These are phyloP conservation scores for Cadophora luteo-olivacea DNA, from an alignment of 2,329 filamentous ascomycete genomes.

Conservation along the genomic window DNA sequence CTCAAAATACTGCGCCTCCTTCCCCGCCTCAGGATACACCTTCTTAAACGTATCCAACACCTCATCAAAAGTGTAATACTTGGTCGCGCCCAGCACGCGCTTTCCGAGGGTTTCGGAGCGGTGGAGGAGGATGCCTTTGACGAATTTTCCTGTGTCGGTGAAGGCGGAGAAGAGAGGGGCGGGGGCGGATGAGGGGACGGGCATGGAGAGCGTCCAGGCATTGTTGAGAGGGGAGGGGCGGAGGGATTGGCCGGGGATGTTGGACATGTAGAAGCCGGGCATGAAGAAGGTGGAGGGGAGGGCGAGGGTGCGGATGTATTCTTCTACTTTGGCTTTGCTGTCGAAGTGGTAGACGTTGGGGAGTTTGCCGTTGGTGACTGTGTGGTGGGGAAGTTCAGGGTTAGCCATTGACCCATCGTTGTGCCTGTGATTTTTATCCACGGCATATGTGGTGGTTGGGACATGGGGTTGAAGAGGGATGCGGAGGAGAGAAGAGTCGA, in stretches of 20 bases:
- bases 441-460: too few relatives aligned
- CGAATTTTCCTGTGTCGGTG: background rate
- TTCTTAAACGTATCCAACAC: background rate
- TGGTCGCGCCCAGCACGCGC: background rate
- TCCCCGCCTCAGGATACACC: background rate
- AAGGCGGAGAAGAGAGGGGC: background rate
- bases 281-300: background rate
- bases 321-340: background rate
- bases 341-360: background rate
- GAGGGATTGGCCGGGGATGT: background rate
- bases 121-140: background rate
- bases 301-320: background rate
- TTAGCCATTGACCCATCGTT: too few relatives aligned
- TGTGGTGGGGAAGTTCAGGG: too few relatives aligned
- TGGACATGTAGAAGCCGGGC: background rate
- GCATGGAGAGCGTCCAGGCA: background rate
- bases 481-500: too few relatives aligned
- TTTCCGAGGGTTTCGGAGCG: background rate
- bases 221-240: background rate
- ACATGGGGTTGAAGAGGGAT: too few relatives aligned
- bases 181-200: background rate
- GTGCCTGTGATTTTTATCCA: too few relatives aligned
- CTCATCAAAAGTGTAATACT: background rate
- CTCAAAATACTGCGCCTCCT: background rate
- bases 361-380: background rate